A percentile compares a stretch with the other conserved stretches of the same genome.
Conservation (phyloP, 805 yeast genomes). For the Cyberlindnera euphorbiae region DNA sequence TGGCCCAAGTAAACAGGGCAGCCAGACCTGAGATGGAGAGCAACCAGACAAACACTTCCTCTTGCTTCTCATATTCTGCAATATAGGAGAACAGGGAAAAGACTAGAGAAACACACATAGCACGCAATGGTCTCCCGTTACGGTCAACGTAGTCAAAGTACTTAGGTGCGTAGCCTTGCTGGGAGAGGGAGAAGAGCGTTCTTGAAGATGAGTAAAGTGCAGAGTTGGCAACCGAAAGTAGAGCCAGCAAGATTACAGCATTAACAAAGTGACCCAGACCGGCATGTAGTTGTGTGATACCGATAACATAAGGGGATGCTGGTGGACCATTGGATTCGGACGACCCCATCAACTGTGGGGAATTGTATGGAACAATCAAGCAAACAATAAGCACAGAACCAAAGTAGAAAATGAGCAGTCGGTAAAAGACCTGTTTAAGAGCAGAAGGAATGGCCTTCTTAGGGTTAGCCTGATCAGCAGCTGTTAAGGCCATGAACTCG, state of each 20-base stretch:
- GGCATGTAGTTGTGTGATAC: constrained; percentile 50
- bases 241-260: constrained; percentile 60
- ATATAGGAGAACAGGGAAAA: constrained; percentile 60
- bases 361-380: constrained; percentile 48
- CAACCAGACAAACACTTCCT: constrained; percentile 59
- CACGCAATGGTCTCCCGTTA: constrained; percentile 55
- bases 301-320: constrained; percentile 70
- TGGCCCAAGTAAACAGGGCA: constrained; percentile 57
- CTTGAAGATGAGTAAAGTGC: constrained; percentile 46
- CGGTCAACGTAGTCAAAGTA: constrained; percentile 47
- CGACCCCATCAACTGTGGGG: constrained; percentile 39
- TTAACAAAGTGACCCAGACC: constrained; percentile 61
- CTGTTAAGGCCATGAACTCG: constrained; percentile 53
- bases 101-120: constrained; percentile 43
- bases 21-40: constrained; percentile 58
- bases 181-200: constrained; percentile 49
- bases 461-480: constrained; percentile 44
- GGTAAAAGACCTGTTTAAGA: constrained; percentile 50
- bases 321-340: constrained; percentile 33
- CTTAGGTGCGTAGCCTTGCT: constrained; percentile 58
- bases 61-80: constrained; percentile 55
- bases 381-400: constrained; percentile 44
- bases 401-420: constrained; percentile 47
- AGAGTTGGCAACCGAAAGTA: constrained; percentile 53
- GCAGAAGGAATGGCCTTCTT: constrained; percentile 53